Conservation (phyloP, 2,329 filamentous ascomycete genomes). For the Neoascochyta sp. region DNA sequence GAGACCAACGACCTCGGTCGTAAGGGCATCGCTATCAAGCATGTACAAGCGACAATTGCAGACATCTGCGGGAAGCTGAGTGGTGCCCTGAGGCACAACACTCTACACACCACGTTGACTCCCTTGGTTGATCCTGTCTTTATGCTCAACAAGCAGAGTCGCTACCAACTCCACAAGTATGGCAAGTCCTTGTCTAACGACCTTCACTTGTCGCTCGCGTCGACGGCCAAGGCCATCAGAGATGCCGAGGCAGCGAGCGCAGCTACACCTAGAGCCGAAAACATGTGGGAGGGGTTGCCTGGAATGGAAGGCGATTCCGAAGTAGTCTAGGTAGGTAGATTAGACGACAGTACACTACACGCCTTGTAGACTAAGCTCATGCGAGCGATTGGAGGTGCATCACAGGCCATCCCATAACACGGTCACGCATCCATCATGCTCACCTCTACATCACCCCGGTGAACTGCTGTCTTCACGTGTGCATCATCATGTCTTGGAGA, state of each 20-base stretch:
- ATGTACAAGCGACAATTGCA: conserved; percentile 47
- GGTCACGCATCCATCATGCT: no score
- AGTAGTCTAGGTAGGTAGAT: no score
- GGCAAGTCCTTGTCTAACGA: conserved; percentile 7
- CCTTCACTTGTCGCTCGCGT: no score
- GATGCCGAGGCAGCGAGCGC: conserved; percentile 4
- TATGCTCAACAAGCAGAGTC: conserved; percentile 9
- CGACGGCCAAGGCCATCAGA: conserved; percentile 12
- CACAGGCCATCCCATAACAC: no score
- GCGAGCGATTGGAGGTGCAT: no score
- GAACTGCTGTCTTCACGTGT: background rate
- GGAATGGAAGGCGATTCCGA: no score
- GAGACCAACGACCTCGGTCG: conserved; percentile 56
- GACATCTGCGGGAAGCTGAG: conserved; percentile 13
- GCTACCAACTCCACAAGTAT: conserved; percentile 13
- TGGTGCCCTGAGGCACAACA: conserved; percentile 12
- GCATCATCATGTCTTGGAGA: background rate
- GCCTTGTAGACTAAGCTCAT: no score
- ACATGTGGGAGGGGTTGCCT: no score
- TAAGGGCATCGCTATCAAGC: conserved; percentile 47
- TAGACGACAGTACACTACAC: no score
- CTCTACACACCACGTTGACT: conserved; percentile 15
- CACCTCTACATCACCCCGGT: background rate
- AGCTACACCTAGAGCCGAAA: no score
- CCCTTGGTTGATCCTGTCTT: conserved; percentile 20